Base-by-base conservation (phyloP, 495 filamentous ascomycete species). In the Penicillium subrubescens region DNA sequence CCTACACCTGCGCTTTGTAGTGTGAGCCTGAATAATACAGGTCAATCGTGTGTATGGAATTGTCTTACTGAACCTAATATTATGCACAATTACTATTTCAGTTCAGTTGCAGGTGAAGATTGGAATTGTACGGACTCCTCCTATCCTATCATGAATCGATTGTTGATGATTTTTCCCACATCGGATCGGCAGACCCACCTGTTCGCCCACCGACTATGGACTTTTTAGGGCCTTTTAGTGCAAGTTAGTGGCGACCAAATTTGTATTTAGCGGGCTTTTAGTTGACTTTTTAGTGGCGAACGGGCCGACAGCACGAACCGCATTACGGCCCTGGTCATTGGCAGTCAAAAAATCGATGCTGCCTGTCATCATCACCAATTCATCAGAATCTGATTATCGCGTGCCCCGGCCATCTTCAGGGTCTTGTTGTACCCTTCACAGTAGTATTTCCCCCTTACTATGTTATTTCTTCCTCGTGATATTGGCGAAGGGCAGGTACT, bases 131-230 rank as follows among this genome's bases (percentile, higher is more conserved):
- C 23, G 11, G 25, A 52, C 7, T 31, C 50, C 50, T 27, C 23
- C 29, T 31, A 10, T 14, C 50, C 50, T 52, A 23, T 15, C 50
- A 31, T 17, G 14, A 10, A 35, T 41, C 31, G 19, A 34, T 34
- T 29, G 19, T 27, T 41, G 8, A 29, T n/a, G 57, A 3, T 21
- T 43, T 43, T 60, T 41, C 31, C 21, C 34, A 50, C 29, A 31
- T 44, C 41, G 27, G 71, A 70, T 72, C 69, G 58, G 46, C 71
- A 59, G 65, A 62, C 67, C 71, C 71, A 74, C 71, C 65, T 19
- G 67, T 74, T 74, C 67, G 60, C 60, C 71, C 69, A 71, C 67
- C 55, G 14, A 57, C 68, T 65, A 71, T 62, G 43, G 51, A 31
- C 58, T 66, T 64, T 59, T 68, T 57, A 57, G 54, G n/a, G 19